These are phyloP conservation scores for Annulohypoxylon maeteangense DNA, from an alignment of 495 filamentous ascomycete species.

Conservation along the genomic window DNA sequence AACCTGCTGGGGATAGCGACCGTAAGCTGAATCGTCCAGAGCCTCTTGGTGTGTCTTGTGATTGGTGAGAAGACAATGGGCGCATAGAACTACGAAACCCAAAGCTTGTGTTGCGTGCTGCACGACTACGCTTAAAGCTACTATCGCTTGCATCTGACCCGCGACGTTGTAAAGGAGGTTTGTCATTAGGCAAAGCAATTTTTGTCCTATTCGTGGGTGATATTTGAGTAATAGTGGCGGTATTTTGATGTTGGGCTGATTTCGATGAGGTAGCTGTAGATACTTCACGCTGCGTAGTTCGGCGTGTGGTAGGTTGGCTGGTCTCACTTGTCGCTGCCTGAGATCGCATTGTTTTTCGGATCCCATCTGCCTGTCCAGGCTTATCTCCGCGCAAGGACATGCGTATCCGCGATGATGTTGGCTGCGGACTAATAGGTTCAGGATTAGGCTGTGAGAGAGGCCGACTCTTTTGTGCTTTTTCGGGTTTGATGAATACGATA, in stretches of 20 bases:
- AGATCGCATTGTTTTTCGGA: constrained; percentile 52
- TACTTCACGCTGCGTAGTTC: constrained; percentile 13
- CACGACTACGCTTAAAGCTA: constrained; percentile 58
- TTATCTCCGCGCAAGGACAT: constrained; percentile 52
- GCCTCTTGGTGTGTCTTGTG: constrained; percentile 28
- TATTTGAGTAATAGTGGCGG: constrained; percentile 13
- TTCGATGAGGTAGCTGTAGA: constrained; percentile 23
- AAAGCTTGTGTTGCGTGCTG: constrained; percentile 33
- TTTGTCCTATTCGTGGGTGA: background rate
- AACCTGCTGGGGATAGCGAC: constrained; percentile 51
- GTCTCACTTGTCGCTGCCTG: constrained; percentile 23
- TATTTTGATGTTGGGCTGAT: constrained; percentile 10
- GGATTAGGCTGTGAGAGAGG: constrained; percentile 53
- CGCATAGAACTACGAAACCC: constrained; percentile 58
- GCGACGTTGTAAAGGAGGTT: constrained; percentile 48
- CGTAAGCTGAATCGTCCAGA: constrained; percentile 54
- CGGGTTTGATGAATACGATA: constrained; percentile 19
- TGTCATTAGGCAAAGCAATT: constrained; percentile 30
- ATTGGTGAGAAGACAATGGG: constrained; percentile 39
- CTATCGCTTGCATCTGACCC: constrained; percentile 61
- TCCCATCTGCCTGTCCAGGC: constrained; percentile 36
- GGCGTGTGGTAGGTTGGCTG: constrained; percentile 33
- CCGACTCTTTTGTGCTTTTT: constrained; percentile 54
- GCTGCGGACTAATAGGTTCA: constrained; percentile 10
- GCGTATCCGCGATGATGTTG: constrained; percentile 49